Base-by-base conservation (phyloP, 495 filamentous ascomycete species). In the Aspergillus sclerotioniger region DNA sequence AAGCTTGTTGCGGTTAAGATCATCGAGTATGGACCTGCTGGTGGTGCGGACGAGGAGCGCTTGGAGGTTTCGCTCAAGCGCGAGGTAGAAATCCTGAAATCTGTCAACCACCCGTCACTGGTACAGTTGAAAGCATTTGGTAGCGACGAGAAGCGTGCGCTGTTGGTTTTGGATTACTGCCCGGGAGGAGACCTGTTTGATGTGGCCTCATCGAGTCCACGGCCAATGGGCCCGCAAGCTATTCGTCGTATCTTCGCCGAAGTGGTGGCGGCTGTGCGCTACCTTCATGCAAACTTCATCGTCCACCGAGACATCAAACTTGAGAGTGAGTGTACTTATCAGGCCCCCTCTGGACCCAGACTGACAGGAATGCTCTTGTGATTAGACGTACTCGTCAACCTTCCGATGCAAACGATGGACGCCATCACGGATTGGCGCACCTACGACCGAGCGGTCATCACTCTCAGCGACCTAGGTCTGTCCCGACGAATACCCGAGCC, bases 271-370 rank as follows among this genome's bases (percentile, higher is more conserved):
- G 95, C 95, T 3, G 85, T 96, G 31, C 82, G 80, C 21, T 96
- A 97, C 78, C 78, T 98, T 31, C 94, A 98, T 72, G 76, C 78
- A 29, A 70, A 89, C 64, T 88, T 82, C 63, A 96, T 98, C 61
- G 93, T 96, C 43, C 94, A 98, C 67, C 85, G 94, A 25, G 94
- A 98, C 72, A 95, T 98, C 67, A 98, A 98, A 72, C 84, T 98
- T 49, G 94, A 98, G 76, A 98, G 92, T 96, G 79, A 74, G 89
- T 76, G 50, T 49, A 54, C 29, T 33, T 53, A 5, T 9, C 55
- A 48, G 10, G 47, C n/a, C 17, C 31, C 16, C 13, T 50, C 53
- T 33, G 25, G 53, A 25, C 33, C 6, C 32, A 25, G 72, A 61
- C 73, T 76, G 62, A 77, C 59, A 25, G 8, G 10, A 13, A 4